A percentile compares a stretch with the other conserved stretches of the same genome.
Evolutionary conservation across 2,329 filamentous ascomycete genomes (phyloP).

Genomic region (Penicillium crustosum): DNA sequence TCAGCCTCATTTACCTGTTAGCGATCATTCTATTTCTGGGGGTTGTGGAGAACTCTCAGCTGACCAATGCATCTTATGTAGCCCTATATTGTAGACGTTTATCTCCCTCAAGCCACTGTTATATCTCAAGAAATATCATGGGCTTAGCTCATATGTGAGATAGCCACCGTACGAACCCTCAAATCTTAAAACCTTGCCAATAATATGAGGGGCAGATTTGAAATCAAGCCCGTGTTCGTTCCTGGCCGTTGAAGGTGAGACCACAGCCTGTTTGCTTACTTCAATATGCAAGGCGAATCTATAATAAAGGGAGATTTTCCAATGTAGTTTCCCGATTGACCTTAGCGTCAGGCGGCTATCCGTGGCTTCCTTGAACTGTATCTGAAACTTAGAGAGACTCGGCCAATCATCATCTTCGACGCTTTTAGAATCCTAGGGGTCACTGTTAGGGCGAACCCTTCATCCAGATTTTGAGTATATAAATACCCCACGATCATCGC

Average conservation of each 20-base stretch:
- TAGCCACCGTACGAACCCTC: neutral
- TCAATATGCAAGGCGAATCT: constrained; percentile 2
- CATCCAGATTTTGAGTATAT: neutral
- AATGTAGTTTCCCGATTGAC: neutral
- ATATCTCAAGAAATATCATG: neutral
- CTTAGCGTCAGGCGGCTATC: constrained; percentile 1
- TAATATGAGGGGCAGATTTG: neutral
- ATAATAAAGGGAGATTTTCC: constrained; percentile 2
- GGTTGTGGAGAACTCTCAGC: neutral
- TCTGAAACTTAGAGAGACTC: constrained; percentile 2
- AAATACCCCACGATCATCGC: neutral
- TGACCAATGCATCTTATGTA: neutral
- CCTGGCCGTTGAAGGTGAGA: neutral
- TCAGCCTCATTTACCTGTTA: neutral
- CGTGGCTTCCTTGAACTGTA: neutral
- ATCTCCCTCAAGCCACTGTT: neutral
- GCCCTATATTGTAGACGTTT: neutral
- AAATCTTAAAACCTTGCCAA: neutral
- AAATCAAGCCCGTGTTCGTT: neutral
- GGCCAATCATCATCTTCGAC: neutral
- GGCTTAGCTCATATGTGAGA: neutral
- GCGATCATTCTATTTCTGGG: neutral
- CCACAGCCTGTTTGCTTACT: neutral
- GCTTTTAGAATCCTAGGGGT: neutral
- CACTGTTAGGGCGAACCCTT: neutral